Evolutionary conservation across 441 rosid genomes (phyloP).

Genomic region (Viola pubescens): DNA sequence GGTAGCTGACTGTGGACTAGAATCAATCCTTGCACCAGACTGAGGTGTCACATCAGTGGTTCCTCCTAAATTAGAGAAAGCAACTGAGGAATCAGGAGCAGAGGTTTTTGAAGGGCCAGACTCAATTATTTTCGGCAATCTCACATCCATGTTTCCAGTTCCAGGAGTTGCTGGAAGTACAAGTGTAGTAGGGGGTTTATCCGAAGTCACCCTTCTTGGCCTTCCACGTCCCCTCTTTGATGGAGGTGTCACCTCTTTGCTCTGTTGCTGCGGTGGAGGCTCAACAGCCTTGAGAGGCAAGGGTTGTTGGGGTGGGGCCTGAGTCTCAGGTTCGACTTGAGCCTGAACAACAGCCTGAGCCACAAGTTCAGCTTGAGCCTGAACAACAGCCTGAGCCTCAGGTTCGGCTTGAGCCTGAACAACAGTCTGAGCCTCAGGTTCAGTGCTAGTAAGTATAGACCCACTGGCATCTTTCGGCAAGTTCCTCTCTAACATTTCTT

Average conservation of each 20-base stretch:
- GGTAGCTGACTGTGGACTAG: conserved; percentile 31
- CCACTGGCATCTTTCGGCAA: conserved; percentile 32
- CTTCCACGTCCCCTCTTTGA: conserved; percentile 95
- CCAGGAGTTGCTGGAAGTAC: conserved; percentile 30
- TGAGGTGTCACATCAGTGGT: conserved; percentile 18
- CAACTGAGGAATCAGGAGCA: conserved; percentile 22
- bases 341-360: no score
- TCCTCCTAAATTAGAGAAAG: conserved; percentile 20
- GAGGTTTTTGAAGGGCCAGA: conserved; percentile 28
- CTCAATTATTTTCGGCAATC: conserved; percentile 32
- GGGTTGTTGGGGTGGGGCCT: conserved; percentile 33
- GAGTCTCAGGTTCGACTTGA: background rate
- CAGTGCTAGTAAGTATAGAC: conserved; percentile 8
- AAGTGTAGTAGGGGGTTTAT: conserved; percentile 35
- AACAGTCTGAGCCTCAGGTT: background rate
- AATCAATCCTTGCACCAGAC: conserved; percentile 16
- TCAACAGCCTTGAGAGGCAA: conserved; percentile 24
- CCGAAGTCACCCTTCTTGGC: conserved; percentile 55
- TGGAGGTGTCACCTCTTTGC: conserved; percentile 60
- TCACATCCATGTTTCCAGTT: conserved; percentile 28
- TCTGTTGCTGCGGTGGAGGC: conserved; percentile 33
- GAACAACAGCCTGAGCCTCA: no score
- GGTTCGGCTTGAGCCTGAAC: no score
- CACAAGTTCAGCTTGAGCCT: no score
- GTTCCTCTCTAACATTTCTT: conserved; percentile 37